Conservation (phyloP, 1,284 basidiomycete species). For the Meira nashicola region DNA sequence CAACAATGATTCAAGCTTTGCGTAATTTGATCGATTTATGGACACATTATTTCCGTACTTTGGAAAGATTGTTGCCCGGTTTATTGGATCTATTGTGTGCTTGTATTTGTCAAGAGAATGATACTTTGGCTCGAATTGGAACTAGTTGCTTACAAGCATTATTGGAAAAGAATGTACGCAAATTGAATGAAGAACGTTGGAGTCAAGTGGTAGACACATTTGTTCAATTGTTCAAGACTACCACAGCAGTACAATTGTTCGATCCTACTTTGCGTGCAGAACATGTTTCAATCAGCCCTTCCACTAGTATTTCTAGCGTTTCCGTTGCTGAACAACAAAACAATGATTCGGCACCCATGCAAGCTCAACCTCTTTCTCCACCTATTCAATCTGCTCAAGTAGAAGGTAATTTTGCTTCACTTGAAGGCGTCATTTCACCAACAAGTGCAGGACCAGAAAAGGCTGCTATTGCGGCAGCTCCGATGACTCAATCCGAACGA, state of each 20-base stretch:
- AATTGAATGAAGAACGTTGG: conserved; percentile 80
- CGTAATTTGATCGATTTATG: conserved; percentile 93
- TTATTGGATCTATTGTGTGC: conserved; percentile 87
- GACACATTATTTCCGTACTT: conserved; percentile 87
- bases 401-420: background rate
- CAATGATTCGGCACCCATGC: conserved; percentile 1
- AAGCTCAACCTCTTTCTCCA: conserved; percentile 4
- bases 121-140: conserved; percentile 93
- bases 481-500: conserved; percentile 64
- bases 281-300: conserved; percentile 53
- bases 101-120: conserved; percentile 87
- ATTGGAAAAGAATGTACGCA: conserved; percentile 85
- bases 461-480: background rate
- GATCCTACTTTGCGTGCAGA: conserved; percentile 71
- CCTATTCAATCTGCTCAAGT: background rate
- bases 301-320: background rate
- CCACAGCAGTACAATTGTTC: conserved; percentile 94
- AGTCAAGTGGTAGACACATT: conserved; percentile 89
- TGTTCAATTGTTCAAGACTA: conserved; percentile 90
- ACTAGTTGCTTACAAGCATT: conserved; percentile 96
- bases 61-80: conserved; percentile 85
- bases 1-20: conserved; percentile 97
- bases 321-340: conserved; percentile 4
- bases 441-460: background rate
- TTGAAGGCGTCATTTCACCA: background rate